Conservation (phyloP, 331 rosid species). For the Spiraea crenata region DNA sequence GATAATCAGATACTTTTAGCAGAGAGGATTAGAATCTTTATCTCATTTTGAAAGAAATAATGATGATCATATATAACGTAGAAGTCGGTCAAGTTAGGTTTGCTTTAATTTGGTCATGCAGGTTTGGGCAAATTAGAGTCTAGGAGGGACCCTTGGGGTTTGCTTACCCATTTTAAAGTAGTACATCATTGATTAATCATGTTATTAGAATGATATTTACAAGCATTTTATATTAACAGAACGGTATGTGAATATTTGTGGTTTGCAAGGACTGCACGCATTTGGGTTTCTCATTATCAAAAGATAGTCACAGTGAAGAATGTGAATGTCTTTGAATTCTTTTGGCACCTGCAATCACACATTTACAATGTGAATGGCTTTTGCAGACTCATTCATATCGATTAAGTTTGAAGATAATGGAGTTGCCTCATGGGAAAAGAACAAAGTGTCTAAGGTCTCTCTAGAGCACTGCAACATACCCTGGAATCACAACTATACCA, state of each 20-base stretch:
- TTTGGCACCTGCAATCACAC: constrained; percentile 16
- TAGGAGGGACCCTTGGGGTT: constrained; percentile 16
- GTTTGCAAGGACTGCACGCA: neutral
- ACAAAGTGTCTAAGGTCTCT: constrained; percentile 60
- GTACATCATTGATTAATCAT: neutral
- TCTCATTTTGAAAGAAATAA: neutral
- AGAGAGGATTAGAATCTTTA: constrained; percentile 6
- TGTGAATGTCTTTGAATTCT: constrained; percentile 30
- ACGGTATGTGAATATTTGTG: neutral
- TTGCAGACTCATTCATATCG: constrained; percentile 88
- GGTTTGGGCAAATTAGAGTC: constrained; percentile 8
- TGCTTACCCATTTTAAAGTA: neutral
- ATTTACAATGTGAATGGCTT: constrained; percentile 15
- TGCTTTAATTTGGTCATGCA: neutral
- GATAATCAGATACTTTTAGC: neutral
- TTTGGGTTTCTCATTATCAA: neutral
- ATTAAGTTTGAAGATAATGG: constrained; percentile 93
- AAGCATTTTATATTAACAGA: too few relatives aligned
- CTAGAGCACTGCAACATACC: constrained; percentile 56
- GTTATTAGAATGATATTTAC: neutral
- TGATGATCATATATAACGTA: neutral
- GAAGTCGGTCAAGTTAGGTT: neutral
- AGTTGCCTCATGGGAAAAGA: constrained; percentile 88
- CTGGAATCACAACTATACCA: constrained; percentile 47
- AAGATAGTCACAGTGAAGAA: neutral